Base-by-base conservation (phyloP, 2,329 filamentous ascomycete species). In the Diplodia mutila region DNA sequence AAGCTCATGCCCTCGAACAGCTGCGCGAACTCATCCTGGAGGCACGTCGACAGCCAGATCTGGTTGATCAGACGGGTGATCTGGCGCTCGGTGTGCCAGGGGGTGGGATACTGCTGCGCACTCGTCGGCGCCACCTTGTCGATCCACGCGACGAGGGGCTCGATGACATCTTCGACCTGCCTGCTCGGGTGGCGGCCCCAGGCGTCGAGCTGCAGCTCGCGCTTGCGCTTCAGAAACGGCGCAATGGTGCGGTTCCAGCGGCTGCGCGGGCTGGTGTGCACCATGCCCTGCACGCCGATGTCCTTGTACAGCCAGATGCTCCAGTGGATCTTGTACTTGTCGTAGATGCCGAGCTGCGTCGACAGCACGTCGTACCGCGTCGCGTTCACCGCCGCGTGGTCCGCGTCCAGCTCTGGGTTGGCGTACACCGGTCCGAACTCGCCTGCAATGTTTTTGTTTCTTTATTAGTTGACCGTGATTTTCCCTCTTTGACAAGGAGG, bases 211-310 rank as follows among this genome's bases (percentile, higher is more conserved):
- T 84, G 83, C 2, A 86, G 77, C 0, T 73, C 71, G 9, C 82
- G 79, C 73, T 89, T 89, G 78, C 87, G 89, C 57, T 83, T 80
- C 0, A 88, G 73, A 65, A 88, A 86, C 0, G 82, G 80, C 21
- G 79, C 72, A 51, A 88, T 81, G 2, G 83, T 81, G 25, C 79
- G 78, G 74, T 86, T 86, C 76, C 85, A 77, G 11, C 71, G 67
- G 59, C 12, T 70, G 69, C 53, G 68, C 37, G 27, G 71, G 70
- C n/a, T 69, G 34, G 66, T 66, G 57, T 70, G 63, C 32, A 70
- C 53, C 75, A 77, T 77, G 6, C 73, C 76, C 66, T 78, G 76
- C 14, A 76, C 69, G 3, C 75, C 75, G 37, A 78, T 74, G 53
- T 78, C 76, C 53, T 69, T 78, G 71, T 77, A 78, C 12, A 77